These are phyloP conservation scores for Fusarium oxysporum DNA, from an alignment of 2,329 filamentous ascomycete species.

Conservation along the genomic window DNA sequence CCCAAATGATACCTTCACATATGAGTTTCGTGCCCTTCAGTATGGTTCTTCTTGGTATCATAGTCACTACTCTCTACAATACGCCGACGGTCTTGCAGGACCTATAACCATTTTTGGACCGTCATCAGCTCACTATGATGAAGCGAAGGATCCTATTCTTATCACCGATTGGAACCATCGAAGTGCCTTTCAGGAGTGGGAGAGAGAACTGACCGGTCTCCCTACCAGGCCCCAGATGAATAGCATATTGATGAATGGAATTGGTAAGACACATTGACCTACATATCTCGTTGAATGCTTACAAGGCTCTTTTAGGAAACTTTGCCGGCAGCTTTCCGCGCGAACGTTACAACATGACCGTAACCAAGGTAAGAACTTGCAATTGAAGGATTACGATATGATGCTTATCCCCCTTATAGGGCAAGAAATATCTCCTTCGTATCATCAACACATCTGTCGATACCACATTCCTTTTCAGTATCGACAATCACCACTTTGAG, in stretches of 20 bases:
- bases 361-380: neutral
- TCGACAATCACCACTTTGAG: neutral
- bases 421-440: neutral
- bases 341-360: constrained; percentile 12
- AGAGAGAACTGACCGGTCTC: neutral
- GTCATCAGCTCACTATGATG: constrained; percentile 1
- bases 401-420: neutral
- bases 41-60: constrained; percentile 36
- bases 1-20: constrained; percentile 2
- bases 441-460: constrained; percentile 5
- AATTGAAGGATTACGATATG: neutral
- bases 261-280: neutral
- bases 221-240: constrained; percentile 9
- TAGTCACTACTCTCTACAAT: constrained; percentile 35
- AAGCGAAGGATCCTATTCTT: constrained; percentile 4
- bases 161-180: constrained; percentile 15
- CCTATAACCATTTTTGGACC: constrained; percentile 30
- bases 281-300: neutral
- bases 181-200: constrained; percentile 12
- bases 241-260: constrained; percentile 8
- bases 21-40: constrained; percentile 25
- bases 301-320: neutral
- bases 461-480: neutral
- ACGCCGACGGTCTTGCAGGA: constrained; percentile 31
- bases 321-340: constrained; percentile 8